These are phyloP conservation scores for Fusarium sp. DNA, from an alignment of 2,329 filamentous ascomycete species.

Conservation along the genomic window DNA sequence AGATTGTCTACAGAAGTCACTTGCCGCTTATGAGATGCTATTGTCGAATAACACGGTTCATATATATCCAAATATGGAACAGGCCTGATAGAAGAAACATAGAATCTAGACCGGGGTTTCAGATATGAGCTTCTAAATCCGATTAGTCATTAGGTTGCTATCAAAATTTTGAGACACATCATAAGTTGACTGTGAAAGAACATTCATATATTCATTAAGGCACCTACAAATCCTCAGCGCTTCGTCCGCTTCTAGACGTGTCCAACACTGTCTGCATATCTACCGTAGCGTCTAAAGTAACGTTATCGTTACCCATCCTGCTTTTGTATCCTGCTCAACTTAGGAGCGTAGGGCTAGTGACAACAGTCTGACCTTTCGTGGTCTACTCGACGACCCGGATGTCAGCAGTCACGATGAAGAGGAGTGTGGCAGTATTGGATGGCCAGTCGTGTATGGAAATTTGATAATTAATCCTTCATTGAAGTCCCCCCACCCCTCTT, in stretches of 20 bases:
- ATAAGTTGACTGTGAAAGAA: constrained; percentile 1
- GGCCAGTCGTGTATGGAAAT: constrained; percentile 35
- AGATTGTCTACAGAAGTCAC: neutral
- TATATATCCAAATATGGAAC: neutral
- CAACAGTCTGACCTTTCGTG: constrained; percentile 22
- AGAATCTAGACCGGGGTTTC: no score
- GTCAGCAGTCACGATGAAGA: constrained; percentile 41
- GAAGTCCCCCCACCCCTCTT: constrained; percentile 35
- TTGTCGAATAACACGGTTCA: neutral
- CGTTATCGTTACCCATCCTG: constrained; percentile 39
- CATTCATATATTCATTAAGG: constrained; percentile 51
- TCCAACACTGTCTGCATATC: constrained; percentile 44
- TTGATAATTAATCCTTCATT: constrained; percentile 41
- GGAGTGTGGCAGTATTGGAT: constrained; percentile 33
- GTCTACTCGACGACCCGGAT: constrained; percentile 21
- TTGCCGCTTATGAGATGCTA: neutral
- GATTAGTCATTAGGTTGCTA: neutral
- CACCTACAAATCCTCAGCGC: constrained; percentile 42
- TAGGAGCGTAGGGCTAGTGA: constrained; percentile 26
- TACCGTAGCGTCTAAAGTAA: constrained; percentile 37
- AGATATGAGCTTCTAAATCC: neutral
- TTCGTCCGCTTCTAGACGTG: constrained; percentile 40
- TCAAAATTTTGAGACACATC: neutral
- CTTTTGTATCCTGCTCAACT: constrained; percentile 35
- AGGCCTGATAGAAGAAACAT: neutral